Base-by-base conservation (phyloP, 345 rosid genomes). In the Turnera subulata region DNA sequence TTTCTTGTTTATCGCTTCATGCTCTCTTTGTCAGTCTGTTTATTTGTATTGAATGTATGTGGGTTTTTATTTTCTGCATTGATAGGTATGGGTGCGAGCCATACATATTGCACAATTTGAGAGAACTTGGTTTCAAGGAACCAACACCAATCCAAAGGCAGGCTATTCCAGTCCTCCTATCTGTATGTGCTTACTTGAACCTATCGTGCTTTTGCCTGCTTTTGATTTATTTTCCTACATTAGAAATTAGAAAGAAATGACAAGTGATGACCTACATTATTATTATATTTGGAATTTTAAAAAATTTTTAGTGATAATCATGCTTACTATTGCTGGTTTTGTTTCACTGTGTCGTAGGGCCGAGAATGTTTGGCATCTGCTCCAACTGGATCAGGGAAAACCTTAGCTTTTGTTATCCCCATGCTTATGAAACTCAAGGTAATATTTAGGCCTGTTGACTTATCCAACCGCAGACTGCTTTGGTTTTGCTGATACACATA, bases 131-230 rank as follows among this genome's bases (percentile, higher is more conserved):
- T 62, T 93, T 79, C 66, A 82, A 76, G 73, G 99, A 89, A 82
- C 96, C 99, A 66, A 89, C 99, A 46, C 91, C 99, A 45, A 86
- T 93, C 67, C 99, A 93, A 72, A 85, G 93, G 77, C 96, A 93
- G 91, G 89, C 99, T 65, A 89, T 93, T 71, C 86, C 96, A 53
- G 56, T 84, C 66, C 89, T 93, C 60, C 62, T 87, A 74, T 82
- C 89, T 57, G 99, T 93, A 86, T 51, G 91, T 33, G 54, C 76
- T 71, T 63, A 56, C 52, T 46, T 58, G 59, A 60, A 33, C 50
- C 33, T 53, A 37, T 60, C 18, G 48, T 77, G 25, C 63, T 35
- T 23, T 57, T 32, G 23, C 17, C 20, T 46, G 22, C 14, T 52
- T 46, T 19, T 25, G 11, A 6, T 35, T 35, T 35, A 35, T 35